phyloP scores from a whole-genome alignment of 768 basidiomycete genomes.

The Leccinellum luteum region DNA sequence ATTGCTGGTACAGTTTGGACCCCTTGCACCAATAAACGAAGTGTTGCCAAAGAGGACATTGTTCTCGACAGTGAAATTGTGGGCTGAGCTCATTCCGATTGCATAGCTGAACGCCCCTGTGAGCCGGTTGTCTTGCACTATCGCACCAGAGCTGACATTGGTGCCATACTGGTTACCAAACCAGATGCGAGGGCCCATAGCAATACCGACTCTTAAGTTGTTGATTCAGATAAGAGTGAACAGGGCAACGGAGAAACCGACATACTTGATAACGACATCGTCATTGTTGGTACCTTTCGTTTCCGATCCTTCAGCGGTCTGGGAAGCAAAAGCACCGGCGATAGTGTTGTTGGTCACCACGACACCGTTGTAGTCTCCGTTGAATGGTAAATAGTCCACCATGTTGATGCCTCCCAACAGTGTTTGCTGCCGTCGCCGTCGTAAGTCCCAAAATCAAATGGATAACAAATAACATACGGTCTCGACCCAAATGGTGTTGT shows the following conservation, averaged over 20 bases:
- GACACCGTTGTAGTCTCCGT: constrained; percentile 63
- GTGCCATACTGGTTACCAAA: constrained; percentile 57
- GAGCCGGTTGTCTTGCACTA: constrained; percentile 54
- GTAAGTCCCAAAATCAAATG: background rate
- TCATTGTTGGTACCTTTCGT: constrained; percentile 54
- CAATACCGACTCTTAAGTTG: constrained; percentile 65
- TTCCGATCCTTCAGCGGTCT: constrained; percentile 36
- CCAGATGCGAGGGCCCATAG: constrained; percentile 76
- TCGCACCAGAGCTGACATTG: constrained; percentile 53
- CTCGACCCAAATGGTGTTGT: constrained; percentile 73
- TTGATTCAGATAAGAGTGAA: constrained; percentile 7
- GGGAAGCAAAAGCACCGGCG: constrained; percentile 65
- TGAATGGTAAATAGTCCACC: constrained; percentile 68
- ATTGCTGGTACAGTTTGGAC: constrained; percentile 57
- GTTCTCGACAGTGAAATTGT: constrained; percentile 62
- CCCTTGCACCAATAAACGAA: constrained; percentile 68
- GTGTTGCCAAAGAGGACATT: constrained; percentile 67
- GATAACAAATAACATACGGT: constrained; percentile 43
- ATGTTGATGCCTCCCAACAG: constrained; percentile 75
- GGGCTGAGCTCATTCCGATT: constrained; percentile 61
- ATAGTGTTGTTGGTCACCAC: constrained; percentile 67
- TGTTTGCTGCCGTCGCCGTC: constrained; percentile 46
- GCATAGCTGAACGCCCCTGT: constrained; percentile 73
- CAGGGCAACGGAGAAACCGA: constrained; percentile 1
- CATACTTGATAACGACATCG: constrained; percentile 70